phyloP scores from a whole-genome alignment of 768 basidiomycete genomes.

The Naganishia vishniacii region DNA sequence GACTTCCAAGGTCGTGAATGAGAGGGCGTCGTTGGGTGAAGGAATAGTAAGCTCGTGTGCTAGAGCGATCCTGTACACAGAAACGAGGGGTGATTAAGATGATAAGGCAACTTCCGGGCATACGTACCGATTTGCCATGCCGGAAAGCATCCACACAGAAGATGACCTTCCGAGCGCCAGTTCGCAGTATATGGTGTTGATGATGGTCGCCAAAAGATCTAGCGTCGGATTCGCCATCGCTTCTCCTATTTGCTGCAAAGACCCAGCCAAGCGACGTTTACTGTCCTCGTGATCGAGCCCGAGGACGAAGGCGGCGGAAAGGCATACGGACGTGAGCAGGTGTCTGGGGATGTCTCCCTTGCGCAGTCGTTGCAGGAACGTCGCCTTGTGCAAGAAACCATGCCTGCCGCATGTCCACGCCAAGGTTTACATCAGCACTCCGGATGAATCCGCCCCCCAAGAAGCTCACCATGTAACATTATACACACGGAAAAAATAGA shows the following conservation, averaged over 20 bases:
- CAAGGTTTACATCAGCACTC: background rate
- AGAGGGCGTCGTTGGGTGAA: background rate
- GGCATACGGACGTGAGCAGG: background rate
- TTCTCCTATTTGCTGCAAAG: slow-evolving; percentile 2
- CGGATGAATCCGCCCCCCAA: background rate
- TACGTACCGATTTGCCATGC: slow-evolving; percentile 16
- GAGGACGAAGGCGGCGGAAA: background rate
- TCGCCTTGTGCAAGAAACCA: slow-evolving; percentile 5
- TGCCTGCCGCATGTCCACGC: background rate
- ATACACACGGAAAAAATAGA: slow-evolving; percentile 9
- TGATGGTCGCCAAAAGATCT: slow-evolving; percentile 13
- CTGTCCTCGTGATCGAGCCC: background rate
- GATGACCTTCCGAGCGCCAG: slow-evolving; percentile 6
- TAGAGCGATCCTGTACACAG: background rate
- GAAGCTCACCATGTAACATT: background rate
- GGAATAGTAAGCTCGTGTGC: background rate
- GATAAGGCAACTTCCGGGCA: background rate
- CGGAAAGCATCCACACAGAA: slow-evolving; percentile 10
- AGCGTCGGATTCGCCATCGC: slow-evolving; percentile 5
- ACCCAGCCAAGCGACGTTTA: background rate
- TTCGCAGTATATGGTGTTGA: slow-evolving; percentile 19
- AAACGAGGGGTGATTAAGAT: background rate
- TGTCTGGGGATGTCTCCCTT: slow-evolving; percentile 9
- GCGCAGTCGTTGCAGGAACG: slow-evolving; percentile 8
- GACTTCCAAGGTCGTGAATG: background rate